phyloP scores from a whole-genome alignment of 2,329 filamentous ascomycete genomes.

The Botryotinia globosa region DNA sequence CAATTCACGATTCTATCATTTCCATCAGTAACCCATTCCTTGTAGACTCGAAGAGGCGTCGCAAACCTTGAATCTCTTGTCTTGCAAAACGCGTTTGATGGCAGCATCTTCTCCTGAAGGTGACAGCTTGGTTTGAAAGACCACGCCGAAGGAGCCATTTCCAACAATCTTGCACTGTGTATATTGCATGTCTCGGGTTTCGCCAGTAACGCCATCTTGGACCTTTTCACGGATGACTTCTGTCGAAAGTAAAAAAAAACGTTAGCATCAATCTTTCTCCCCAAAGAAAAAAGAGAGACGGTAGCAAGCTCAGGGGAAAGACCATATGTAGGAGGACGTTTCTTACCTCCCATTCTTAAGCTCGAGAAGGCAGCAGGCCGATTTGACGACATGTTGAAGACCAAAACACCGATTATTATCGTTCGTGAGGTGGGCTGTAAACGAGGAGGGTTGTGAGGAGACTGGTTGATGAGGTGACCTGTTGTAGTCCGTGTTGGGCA shows the following conservation, averaged over 20 bases:
- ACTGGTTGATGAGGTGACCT: conserved; percentile 40
- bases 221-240: conserved; percentile 99
- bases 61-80: conserved; percentile 97
- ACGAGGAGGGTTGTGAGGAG: conserved; percentile 47
- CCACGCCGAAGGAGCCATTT: conserved; percentile 97
- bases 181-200: conserved; percentile 95
- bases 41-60: conserved; percentile 2
- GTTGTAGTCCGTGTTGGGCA: conserved; percentile 56
- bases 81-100: conserved; percentile 97
- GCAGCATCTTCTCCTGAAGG: conserved; percentile 98
- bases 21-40: conserved; percentile 31
- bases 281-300: not conserved
- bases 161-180: conserved; percentile 99
- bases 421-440: conserved; percentile 43
- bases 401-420: conserved; percentile 39
- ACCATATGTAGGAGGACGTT: conserved; percentile 23
- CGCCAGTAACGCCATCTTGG: conserved; percentile 94
- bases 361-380: conserved; percentile 83
- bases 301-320: not conserved
- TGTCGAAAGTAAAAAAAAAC: conserved; percentile 48
- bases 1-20: conserved; percentile 83
- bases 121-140: conserved; percentile 98
- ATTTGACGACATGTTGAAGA: conserved; percentile 74
- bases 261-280: conserved; percentile 24
- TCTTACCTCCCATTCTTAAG: conserved; percentile 93